These are phyloP conservation scores for Cutaneotrichosporon sp. DNA, from an alignment of 1,284 basidiomycete species.

Conservation along the genomic window DNA sequence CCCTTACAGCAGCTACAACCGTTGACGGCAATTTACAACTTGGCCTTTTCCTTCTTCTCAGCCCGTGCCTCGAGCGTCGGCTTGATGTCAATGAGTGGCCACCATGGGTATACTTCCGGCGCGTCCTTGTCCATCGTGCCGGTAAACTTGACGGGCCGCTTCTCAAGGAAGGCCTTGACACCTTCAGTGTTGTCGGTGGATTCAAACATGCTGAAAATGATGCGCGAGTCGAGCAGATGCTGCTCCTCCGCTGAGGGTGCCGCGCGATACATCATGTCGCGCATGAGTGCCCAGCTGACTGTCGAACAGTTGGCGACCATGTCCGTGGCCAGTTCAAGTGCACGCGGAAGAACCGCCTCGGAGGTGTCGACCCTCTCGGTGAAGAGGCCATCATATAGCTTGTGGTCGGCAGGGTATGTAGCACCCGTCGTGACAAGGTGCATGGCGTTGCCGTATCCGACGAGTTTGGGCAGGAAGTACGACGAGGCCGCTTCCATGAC, in stretches of 20 bases:
- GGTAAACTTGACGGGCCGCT: constrained; percentile 13
- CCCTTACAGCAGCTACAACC: too few relatives aligned
- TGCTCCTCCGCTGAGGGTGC: constrained; percentile 13
- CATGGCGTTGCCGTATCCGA: constrained; percentile 7
- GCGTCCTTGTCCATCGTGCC: constrained; percentile 9
- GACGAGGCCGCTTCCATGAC: constrained; percentile 17
- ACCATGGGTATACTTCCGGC: constrained; percentile 15
- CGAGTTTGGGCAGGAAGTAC: constrained; percentile 17
- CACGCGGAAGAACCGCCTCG: constrained; percentile 12
- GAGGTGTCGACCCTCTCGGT: constrained; percentile 12
- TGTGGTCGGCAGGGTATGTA: constrained; percentile 8
- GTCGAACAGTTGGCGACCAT: constrained; percentile 11
- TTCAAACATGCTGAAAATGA: constrained; percentile 10
- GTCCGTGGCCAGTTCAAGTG: constrained; percentile 11
- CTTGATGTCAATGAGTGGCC: constrained; percentile 8
- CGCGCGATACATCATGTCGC: constrained; percentile 12
- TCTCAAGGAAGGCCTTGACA: constrained; percentile 16
- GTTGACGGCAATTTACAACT: neutral
- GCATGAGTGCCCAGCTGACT: constrained; percentile 10
- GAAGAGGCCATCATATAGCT: constrained; percentile 14
- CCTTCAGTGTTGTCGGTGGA: constrained; percentile 17
- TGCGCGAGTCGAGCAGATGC: constrained; percentile 18
- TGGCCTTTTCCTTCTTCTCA: neutral
- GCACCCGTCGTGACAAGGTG: constrained; percentile 14
- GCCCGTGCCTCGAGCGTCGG: neutral